Base-by-base conservation (phyloP, 306 rosid genomes). In the Cucurbita moschata region DNA sequence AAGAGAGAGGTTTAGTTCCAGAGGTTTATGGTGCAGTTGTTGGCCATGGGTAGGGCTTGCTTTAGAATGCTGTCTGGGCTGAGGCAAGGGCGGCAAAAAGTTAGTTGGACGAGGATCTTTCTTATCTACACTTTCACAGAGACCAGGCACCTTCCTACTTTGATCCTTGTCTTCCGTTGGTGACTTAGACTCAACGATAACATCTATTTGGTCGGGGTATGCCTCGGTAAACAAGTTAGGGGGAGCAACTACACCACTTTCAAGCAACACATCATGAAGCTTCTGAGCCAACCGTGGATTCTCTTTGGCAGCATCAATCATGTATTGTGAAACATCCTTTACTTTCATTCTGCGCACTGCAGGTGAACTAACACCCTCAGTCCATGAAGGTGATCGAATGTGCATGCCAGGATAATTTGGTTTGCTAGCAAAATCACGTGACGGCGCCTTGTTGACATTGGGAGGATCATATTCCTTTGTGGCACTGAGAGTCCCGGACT, bases 241-340 rank as follows among this genome's bases (percentile, higher is more conserved):
- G 42, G 99, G 99, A 81, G 97, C 96, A 84, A 79, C 88, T 59
- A 94, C 96, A 51, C 99, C 99, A 55, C 97, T 94, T 85, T 94
- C 97, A 14, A 82, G 99, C 77, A 94, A 79, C 79, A 91, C 99
- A 46, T 94, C 91, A 56, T 86, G 96, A 84, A 94, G 92, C 79
- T 91, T 94, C 75, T 89, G 97, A 60, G 92, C 99, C 68, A 94
- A 75, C 77, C 85, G 82, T 77, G 99, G 99, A 79, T 94, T 94
- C 78, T 94, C 99, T 79, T 86, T 91, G 73, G 99, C 96, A 74
- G 99, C 97, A 74, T 91, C 95, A 51, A 94, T 94, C 99, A 94
- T 88, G 83, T 91, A 94, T 79, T 86, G 87, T n/a, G 99, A 94
- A 81, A 94, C 89, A 54, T 91, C 96, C 63, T 89, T 91, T 74